Base-by-base conservation (phyloP, 345 rosid species). In the Aquilaria yunnanensis region DNA sequence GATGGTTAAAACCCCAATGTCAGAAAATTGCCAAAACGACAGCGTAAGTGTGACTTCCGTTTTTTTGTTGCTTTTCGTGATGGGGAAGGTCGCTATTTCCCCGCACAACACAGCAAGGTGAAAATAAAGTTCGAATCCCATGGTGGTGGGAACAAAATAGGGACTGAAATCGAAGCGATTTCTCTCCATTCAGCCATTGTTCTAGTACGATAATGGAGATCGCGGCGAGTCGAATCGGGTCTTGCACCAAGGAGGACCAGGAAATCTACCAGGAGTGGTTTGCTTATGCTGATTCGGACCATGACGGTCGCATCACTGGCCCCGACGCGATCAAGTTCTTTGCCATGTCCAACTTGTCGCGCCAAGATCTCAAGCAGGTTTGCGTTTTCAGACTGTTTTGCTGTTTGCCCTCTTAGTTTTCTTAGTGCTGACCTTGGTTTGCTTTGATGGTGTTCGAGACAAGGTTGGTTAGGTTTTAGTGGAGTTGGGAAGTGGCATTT, bases 251-350 rank as follows among this genome's bases (percentile, higher is more conserved):
- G 67, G 94, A 88, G 77, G 72, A 83, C 60, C 92, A 88, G 67
- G 64, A 64, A 72, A 85, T 82, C 79, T 93, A 90, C 72, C 90
- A 81, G 66, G 89, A 86, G n/a, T 90, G 98, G 97, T 93, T 93
- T 62, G 72, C 34, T 66, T 80, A 61, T 66, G 89, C 97, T 10
- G 98, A 93, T 81, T 81, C 97, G 73, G 97, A 93, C 63, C 80
- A 85, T 3, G 97, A 93, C 72, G 95, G 95, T 6, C 84, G 98
- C 65, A 83, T 93, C 32, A 93, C 97, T 13, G 98, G 98, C 7
- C 77, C 54, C 65, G 98, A 93, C 58, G 98, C 98, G 47, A 86
- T 75, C 23, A 86, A 86, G 65, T 90, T 93, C 77, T 88, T 93
- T 54, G 70, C 80, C 32, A 72, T 90, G 89, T 86, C 98, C 2